Base-by-base conservation (phyloP, 106 monocot species). In the Phalaenopsis aphrodite region DNA sequence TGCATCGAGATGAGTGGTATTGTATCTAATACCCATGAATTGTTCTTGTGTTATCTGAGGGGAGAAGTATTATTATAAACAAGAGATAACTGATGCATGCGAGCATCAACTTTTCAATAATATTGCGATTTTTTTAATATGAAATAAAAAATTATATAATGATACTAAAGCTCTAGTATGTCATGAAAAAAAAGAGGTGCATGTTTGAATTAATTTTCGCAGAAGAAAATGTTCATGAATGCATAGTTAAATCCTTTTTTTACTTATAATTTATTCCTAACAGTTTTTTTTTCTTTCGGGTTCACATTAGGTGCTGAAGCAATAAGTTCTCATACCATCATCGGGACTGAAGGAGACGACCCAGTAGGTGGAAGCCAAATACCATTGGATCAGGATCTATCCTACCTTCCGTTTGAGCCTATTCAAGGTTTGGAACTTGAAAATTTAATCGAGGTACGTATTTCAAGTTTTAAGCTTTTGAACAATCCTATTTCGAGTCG, bases 361-460 rank as follows among this genome's bases (percentile, higher is more conserved):
- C 78, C 76, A 55, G 65, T 46, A 48, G 84, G 82, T 41, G 72
- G 75, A 68, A 80, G 83, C 47, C 77, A 84, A 68, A 30, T 78
- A 72, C 38, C 47, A 56, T 79, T 55, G 8, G 76, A 84, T 84
- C 84, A 89, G n/a, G 87, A 10, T 12, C 2, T 14, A 52, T 52
- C 52, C 52, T 52, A 10, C 86, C 49, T 38, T 85, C 78, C 72
- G 81, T 36, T 84, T 76, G 57, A 57, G 85, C 48, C 64, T 83
- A 67, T 43, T 0, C 30, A 30, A 30, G 30, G 0, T 30, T 30
- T 0, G 30, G 30, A 30, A 30, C 30, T 30, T 30, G 30, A 30
- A 30, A 30, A 30, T 30, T 30, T 30, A 30, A 30, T 30, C 30
- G 30, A 30, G 30, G 30, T 30, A 30, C 30, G 30, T 30, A 30